Conservation (phyloP, 805 yeast genomes). For the Wickerhamomyces xylosicus region DNA sequence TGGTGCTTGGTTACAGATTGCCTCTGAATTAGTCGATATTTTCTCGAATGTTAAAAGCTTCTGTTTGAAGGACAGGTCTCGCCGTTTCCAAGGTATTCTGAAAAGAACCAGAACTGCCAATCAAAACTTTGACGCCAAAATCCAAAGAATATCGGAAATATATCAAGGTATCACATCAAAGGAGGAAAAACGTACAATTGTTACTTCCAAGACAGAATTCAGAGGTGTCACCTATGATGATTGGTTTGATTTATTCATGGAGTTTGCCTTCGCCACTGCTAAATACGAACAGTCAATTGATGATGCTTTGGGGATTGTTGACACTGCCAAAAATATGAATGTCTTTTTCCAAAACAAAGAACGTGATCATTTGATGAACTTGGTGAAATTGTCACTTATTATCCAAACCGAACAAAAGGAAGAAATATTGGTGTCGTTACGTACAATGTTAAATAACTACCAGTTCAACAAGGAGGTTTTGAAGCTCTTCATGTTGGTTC, state of each 20-base stretch:
- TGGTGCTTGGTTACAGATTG: conserved; percentile 74
- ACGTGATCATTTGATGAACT: conserved; percentile 46
- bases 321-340: conserved; percentile 66
- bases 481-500: conserved; percentile 56
- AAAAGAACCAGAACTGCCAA: conserved; percentile 49
- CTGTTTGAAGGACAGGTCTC: conserved; percentile 66
- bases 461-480: conserved; percentile 69
- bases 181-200: conserved; percentile 30
- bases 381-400: conserved; percentile 59
- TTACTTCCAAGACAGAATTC: conserved; percentile 47
- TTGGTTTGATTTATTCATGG: conserved; percentile 84
- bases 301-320: conserved; percentile 60
- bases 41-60: conserved; percentile 71
- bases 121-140: conserved; percentile 61
- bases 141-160: conserved; percentile 56
- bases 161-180: conserved; percentile 42
- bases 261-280: conserved; percentile 60
- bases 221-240: conserved; percentile 67
- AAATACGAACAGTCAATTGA: conserved; percentile 40
- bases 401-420: conserved; percentile 38
- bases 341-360: conserved; percentile 63
- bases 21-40: conserved; percentile 73
- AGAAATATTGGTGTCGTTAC: conserved; percentile 44
- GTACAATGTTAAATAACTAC: conserved; percentile 53
- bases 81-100: conserved; percentile 58